phyloP scores from a whole-genome alignment of 176 grass and related monocot genomes.

The Neostapfia colusana region DNA sequence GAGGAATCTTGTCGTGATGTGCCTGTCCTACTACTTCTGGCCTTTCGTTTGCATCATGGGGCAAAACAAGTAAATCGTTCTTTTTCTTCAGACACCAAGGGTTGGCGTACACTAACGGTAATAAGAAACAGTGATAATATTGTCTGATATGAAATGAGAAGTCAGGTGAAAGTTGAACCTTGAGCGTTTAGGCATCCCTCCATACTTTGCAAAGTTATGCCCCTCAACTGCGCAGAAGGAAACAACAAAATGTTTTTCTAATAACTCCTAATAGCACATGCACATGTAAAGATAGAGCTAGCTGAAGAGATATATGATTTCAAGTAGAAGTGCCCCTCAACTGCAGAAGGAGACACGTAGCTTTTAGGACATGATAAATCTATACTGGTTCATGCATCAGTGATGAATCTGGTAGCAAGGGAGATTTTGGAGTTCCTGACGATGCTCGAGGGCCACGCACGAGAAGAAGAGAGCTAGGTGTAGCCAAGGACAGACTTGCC shows the following conservation, averaged over 20 bases:
- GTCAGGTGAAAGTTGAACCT: constrained; percentile 4
- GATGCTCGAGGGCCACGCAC: constrained; percentile 42
- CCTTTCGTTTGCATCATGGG: constrained; percentile 15
- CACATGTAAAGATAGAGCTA: not conserved
- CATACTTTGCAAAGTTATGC: constrained; percentile 17
- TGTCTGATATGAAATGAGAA: constrained; percentile 19
- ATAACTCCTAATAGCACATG: not conserved
- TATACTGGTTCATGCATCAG: constrained; percentile 1
- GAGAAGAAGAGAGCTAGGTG: constrained; percentile 57
- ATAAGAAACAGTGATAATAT: constrained; percentile 23
- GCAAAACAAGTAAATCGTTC: not conserved
- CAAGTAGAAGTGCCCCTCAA: not conserved
- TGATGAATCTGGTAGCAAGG: not conserved
- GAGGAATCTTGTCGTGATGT: constrained; percentile 21
- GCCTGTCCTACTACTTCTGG: constrained; percentile 15
- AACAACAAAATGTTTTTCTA: not conserved
- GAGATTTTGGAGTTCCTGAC: not conserved
- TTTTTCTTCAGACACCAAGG: constrained; percentile 20
- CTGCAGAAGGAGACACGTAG: constrained; percentile 8
- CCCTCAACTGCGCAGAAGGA: constrained; percentile 8
- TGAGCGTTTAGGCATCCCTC: not conserved
- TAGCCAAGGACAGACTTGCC: constrained; percentile 71
- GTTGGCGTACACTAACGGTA: constrained; percentile 41
- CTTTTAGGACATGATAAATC: constrained; percentile 8
- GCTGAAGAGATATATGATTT: not conserved